phyloP scores from a whole-genome alignment of 805 yeast genomes.

The Yarrowia porcina region DNA sequence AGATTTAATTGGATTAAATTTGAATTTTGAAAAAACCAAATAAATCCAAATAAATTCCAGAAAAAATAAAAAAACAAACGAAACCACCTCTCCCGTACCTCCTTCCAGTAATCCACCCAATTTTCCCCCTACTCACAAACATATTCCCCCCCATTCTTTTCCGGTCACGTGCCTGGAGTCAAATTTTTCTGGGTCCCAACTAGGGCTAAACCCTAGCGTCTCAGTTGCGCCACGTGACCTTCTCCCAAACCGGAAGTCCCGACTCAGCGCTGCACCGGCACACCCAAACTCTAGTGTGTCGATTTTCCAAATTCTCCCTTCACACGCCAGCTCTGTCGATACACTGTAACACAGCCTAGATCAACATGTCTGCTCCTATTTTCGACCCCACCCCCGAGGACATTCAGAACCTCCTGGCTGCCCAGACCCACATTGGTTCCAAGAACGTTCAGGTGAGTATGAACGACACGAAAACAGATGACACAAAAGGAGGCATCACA shows the following conservation, averaged over 20 bases:
- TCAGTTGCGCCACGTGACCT: constrained; percentile 2
- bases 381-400: constrained; percentile 85
- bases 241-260: background rate
- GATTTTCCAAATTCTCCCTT: constrained; percentile 26
- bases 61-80: no score
- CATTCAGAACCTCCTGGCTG: constrained; percentile 98
- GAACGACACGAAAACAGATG: no score
- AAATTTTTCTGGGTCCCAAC: background rate
- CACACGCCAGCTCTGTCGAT: constrained; percentile 26
- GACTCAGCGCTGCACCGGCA: constrained; percentile 9
- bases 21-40: no score
- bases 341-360: constrained; percentile 23
- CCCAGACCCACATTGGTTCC: constrained; percentile 99
- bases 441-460: constrained; percentile 98
- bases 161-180: background rate
- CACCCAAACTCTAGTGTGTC: constrained; percentile 25
- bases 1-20: no score
- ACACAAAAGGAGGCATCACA: no score
- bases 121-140: no score
- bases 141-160: no score
- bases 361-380: constrained; percentile 33
- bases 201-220: constrained; percentile 20
- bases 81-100: no score
- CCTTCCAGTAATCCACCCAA: no score
- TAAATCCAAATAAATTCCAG: no score